Base-by-base conservation (phyloP, 2,329 filamentous ascomycete genomes). In the Fusarium cyanostomum region DNA sequence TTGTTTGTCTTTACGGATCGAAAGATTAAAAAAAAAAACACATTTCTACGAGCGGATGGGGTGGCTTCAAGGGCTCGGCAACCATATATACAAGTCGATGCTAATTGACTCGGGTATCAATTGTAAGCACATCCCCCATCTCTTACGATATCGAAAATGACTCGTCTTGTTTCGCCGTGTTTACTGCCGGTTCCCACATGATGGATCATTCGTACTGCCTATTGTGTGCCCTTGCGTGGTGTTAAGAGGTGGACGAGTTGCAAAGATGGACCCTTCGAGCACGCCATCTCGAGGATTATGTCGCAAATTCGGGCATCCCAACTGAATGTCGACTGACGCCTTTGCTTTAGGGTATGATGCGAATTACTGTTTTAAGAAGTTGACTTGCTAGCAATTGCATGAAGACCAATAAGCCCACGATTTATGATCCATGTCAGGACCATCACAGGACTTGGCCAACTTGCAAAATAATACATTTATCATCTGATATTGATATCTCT, bases 251-350 rank as follows among this genome's bases (percentile, higher is more conserved):
- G 8, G 35, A 55, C 26, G 28, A 15, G 41, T 10, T 5, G 11
- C 39, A 15, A 6, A 45, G 58, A 54, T 59, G 54, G 55, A 56
- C 42, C 49, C 30, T 11, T 10, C n/a, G 34, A 69, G 61, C 67
- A 69, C 67, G 67, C 21, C 66, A 69, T 69, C 48, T 45, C 21
- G 7, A 42, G 41, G 44, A 58, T 46, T 59, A 69, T 69, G 63
- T 67, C 60, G 67, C 52, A 60, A 69, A 43, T 31, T 37, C 21
- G 46, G 52, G 28, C 28, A 52, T 49, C 44, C 42, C 43, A 63
- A 21, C 49, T 24, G 34, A 31, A 39, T 10, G 18, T 48, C 34
- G 11, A 34, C 18, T 63, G 55, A 65, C 59, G 57, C 50, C 59
- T 67, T 67, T 15, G 26, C 16, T 27, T 21, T 44, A 44, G 5